Conservation (phyloP, 106 monocot species). For the Dioscorea zingiberensis region DNA sequence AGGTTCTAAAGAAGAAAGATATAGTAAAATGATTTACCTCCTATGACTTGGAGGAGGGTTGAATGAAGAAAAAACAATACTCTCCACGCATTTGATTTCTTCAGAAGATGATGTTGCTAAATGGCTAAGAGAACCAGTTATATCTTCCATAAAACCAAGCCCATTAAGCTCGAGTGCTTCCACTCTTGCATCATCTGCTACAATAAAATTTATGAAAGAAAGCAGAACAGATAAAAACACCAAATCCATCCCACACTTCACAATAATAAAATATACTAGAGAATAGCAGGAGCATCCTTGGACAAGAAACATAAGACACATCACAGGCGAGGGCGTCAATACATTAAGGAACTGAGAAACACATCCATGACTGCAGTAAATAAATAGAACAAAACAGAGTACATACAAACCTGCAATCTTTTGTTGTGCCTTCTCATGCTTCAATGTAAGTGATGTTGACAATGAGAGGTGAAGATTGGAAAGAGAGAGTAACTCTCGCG, state of each 20-base stretch:
- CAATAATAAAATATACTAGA: no score
- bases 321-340: no score
- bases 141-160: conserved; percentile 80
- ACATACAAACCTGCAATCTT: conserved; percentile 47
- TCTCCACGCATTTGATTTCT: conserved; percentile 70
- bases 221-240: no score
- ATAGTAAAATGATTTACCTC: conserved; percentile 36
- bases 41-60: conserved; percentile 97
- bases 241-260: no score
- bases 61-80: conserved; percentile 86
- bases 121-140: conserved; percentile 49
- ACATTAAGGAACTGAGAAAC: no score
- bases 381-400: no score
- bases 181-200: conserved; percentile 53
- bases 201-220: no score
- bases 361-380: no score
- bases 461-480: conserved; percentile 72
- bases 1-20: neutral
- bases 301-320: no score
- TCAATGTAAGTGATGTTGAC: conserved; percentile 75
- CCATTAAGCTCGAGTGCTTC: conserved; percentile 67
- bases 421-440: conserved; percentile 59
- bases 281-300: no score
- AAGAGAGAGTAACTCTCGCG: conserved; percentile 77
- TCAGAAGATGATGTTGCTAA: conserved; percentile 32